A percentile compares a stretch with the other conserved stretches of the same genome.
Conservation (phyloP, 768 basidiomycete species). For the Pleurotus platypus region DNA sequence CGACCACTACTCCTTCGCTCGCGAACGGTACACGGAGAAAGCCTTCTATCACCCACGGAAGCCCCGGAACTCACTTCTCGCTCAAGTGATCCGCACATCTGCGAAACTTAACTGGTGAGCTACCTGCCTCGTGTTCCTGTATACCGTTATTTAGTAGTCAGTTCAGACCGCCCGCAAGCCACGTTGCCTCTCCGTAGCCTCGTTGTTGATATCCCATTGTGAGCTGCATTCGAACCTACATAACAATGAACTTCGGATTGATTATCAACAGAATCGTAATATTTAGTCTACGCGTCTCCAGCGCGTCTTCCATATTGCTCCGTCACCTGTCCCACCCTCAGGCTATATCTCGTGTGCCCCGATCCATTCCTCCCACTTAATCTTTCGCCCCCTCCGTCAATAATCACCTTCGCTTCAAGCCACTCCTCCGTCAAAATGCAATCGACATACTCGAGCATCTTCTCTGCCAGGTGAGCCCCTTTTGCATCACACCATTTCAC, state of each 20-base stretch:
- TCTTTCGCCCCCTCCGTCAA: not conserved
- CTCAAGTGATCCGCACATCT: not conserved
- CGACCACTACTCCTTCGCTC: not conserved
- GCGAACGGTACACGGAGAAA: slow-evolving; percentile 4
- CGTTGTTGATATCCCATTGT: slow-evolving; percentile 2
- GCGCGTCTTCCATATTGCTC: slow-evolving; percentile 1
- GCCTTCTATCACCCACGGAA: slow-evolving; percentile 1
- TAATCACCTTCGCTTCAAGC: slow-evolving; percentile 1
- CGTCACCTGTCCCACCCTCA: slow-evolving; percentile 1
- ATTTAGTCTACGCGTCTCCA: not conserved
- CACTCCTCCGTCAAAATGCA: not conserved
- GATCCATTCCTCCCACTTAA: not conserved
- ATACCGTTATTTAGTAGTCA: not conserved
- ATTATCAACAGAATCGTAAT: slow-evolving; percentile 5
- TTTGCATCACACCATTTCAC: not conserved
- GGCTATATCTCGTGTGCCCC: not conserved
- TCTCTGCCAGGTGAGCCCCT: not conserved
- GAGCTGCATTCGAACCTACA: not conserved
- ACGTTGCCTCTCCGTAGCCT: slow-evolving; percentile 6
- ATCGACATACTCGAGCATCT: not conserved
- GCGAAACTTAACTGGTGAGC: not conserved
- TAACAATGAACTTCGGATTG: slow-evolving; percentile 3
- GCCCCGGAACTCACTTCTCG: not conserved
- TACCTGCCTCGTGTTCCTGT: slow-evolving; percentile 1
- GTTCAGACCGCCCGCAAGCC: not conserved